Evolutionary conservation across 2,329 filamentous ascomycete species (phyloP).

Genomic region (Cercospora berteroae): DNA sequence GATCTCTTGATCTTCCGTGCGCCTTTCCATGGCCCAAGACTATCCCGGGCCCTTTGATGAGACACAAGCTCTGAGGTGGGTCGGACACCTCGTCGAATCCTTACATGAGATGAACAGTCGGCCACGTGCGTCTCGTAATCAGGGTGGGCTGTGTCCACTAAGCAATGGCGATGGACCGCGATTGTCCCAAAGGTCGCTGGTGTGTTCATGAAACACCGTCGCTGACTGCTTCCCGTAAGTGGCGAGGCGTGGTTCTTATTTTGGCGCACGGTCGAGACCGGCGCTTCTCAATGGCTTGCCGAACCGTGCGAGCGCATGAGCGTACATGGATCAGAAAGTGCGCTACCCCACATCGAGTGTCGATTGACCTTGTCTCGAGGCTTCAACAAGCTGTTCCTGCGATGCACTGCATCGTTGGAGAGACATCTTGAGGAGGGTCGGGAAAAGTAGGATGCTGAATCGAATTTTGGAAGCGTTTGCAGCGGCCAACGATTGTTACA

Average conservation of each 20-base stretch:
- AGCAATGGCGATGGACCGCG: slow-evolving; percentile 7
- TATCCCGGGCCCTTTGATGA: slow-evolving; percentile 10
- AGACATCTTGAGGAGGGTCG: background rate
- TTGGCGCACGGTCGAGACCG: slow-evolving; percentile 9
- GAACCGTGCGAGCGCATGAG: slow-evolving; percentile 7
- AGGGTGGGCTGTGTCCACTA: background rate
- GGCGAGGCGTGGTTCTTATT: slow-evolving; percentile 13
- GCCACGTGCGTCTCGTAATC: slow-evolving; percentile 11
- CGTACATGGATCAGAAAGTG: background rate
- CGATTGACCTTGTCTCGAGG: background rate
- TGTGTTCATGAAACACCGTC: slow-evolving; percentile 8
- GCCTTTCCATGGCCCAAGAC: background rate
- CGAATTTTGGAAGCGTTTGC: background rate
- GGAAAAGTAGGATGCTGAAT: background rate
- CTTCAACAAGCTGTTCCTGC: background rate
- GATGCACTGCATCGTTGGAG: background rate
- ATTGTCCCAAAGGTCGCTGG: slow-evolving; percentile 5
- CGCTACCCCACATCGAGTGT: slow-evolving; percentile 10
- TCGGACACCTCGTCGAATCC: background rate
- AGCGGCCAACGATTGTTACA: background rate
- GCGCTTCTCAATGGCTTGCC: background rate
- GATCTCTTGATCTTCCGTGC: slow-evolving; percentile 12
- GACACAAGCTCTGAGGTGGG: slow-evolving; percentile 8
- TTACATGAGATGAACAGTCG: slow-evolving; percentile 5
- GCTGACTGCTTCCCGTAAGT: slow-evolving; percentile 3